A percentile compares a stretch with the other conserved stretches of the same genome.
Evolutionary conservation across 345 rosid genomes (phyloP).

Genomic region (Rhodamnia rubescens): DNA sequence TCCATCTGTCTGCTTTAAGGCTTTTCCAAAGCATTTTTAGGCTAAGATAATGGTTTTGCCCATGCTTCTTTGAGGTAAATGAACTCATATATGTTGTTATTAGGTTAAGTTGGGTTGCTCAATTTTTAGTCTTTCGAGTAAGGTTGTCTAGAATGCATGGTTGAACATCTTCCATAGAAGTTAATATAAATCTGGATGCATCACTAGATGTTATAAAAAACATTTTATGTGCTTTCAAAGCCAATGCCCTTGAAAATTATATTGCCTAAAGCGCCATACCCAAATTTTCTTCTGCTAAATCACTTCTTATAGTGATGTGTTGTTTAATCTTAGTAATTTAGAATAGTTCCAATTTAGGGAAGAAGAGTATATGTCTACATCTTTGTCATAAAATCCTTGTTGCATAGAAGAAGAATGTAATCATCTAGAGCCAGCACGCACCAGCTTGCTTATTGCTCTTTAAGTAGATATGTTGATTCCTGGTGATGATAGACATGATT

Average conservation of each 20-base stretch:
- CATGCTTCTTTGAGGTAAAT: not conserved
- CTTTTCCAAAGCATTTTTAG: not conserved
- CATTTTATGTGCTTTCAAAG: not conserved
- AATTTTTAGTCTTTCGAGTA: not conserved
- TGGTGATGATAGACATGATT: not conserved
- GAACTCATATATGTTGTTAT: not conserved
- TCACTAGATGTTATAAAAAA: not conserved
- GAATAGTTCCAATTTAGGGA: not conserved
- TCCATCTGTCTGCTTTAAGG: not conserved
- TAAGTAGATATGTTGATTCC: not conserved
- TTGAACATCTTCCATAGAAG: not conserved
- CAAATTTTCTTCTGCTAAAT: not conserved
- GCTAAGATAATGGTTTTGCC: not conserved
- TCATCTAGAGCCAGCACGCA: not conserved
- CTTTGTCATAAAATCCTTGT: not conserved
- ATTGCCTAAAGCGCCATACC: not conserved
- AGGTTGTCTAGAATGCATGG: not conserved
- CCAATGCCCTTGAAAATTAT: not conserved
- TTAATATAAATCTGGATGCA: not conserved
- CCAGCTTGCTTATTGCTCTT: not conserved
- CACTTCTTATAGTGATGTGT: not conserved
- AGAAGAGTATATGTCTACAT: not conserved
- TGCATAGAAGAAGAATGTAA: not conserved
- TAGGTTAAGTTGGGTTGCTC: not conserved
- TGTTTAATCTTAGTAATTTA: not conserved